A percentile compares a stretch with the other conserved stretches of the same genome.
These are phyloP conservation scores for Vaccinium vitisidaea DNA, from an alignment of 148 eudicot genomes.

Conservation along the genomic window DNA sequence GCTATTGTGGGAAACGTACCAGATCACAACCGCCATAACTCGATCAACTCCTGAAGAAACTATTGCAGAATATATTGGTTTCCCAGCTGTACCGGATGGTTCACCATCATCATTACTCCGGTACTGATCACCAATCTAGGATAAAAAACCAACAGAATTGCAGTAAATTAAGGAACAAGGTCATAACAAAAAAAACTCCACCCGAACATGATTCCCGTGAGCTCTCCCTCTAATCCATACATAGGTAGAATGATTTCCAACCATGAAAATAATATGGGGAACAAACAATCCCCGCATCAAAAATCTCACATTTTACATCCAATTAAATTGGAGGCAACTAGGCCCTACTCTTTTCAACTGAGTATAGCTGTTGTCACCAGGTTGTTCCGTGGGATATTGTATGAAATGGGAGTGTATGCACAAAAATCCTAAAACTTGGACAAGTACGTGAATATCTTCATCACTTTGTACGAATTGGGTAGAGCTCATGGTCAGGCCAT, in stretches of 20 bases:
- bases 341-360: not conserved
- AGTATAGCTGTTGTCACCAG: not conserved
- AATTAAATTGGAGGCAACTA: not conserved
- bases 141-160: not conserved
- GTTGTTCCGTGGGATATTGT: not conserved
- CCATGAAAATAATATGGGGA: constrained; percentile 1
- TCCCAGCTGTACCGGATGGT: constrained; percentile 97
- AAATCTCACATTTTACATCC: not conserved
- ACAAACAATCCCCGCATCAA: not conserved
- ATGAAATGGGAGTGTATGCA: not conserved
- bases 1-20: constrained; percentile 41
- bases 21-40: constrained; percentile 85
- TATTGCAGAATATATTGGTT: constrained; percentile 86
- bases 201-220: constrained; percentile 6
- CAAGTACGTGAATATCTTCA: not conserved
- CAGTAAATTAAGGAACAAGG: not conserved
- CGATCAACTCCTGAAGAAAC: constrained; percentile 85
- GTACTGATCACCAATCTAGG: constrained; percentile 74
- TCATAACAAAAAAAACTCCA: not conserved
- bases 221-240: not conserved
- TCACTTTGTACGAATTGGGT: not conserved
- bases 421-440: not conserved
- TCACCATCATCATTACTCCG: constrained; percentile 93
- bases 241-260: not conserved
- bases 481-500: not conserved